Conservation (phyloP, 2,329 filamentous ascomycete genomes). For the Leptoxyphium fumago region DNA sequence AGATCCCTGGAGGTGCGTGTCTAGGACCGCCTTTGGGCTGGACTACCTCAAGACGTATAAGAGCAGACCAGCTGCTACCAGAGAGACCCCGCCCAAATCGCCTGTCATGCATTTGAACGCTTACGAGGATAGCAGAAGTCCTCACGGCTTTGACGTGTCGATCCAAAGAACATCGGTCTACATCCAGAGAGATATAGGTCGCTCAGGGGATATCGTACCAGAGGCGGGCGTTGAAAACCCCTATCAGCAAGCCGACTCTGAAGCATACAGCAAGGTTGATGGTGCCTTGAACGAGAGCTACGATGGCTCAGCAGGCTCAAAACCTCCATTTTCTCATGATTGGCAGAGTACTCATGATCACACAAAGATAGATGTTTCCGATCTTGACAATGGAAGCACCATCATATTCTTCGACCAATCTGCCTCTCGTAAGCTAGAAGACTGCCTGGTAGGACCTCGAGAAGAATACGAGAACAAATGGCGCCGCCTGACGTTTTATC, state of each 20-base stretch:
- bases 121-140: constrained; percentile 30
- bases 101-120: constrained; percentile 37
- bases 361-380: constrained; percentile 4
- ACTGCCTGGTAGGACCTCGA: constrained; percentile 36
- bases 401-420: constrained; percentile 41
- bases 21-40: constrained; percentile 34
- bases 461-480: constrained; percentile 38
- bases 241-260: constrained; percentile 14
- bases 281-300: not conserved
- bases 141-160: constrained; percentile 35
- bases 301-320: no score
- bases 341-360: not conserved
- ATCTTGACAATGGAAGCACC: constrained; percentile 34
- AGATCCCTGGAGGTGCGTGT: constrained; percentile 37
- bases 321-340: not conserved
- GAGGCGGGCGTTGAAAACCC: constrained; percentile 29
- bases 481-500: constrained; percentile 37
- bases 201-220: constrained; percentile 19
- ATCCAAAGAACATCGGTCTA: constrained; percentile 37
- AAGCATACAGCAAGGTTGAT: not conserved
- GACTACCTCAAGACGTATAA: constrained; percentile 37
- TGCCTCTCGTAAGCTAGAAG: constrained; percentile 30
- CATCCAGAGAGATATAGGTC: constrained; percentile 33
- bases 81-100: constrained; percentile 20
- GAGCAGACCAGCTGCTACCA: constrained; percentile 6